A percentile compares a stretch with the other conserved stretches of the same genome.
phyloP scores from a whole-genome alignment of 1,139 yeast genomes.

The Meyerozyma sp. region DNA sequence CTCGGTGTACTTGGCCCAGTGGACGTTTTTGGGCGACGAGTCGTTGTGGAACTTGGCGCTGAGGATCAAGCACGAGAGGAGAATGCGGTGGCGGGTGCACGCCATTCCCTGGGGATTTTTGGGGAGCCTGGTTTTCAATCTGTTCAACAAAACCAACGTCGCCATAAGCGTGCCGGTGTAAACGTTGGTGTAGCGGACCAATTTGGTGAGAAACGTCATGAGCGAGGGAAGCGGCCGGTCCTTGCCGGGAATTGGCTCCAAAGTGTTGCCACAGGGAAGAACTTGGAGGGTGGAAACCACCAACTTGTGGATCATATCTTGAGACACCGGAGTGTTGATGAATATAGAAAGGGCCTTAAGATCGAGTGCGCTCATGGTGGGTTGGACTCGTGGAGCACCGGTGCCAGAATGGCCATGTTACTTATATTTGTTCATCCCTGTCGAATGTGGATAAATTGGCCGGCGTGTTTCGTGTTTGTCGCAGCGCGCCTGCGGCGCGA shows the following conservation, averaged over 20 bases:
- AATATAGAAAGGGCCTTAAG: slow-evolving; percentile 52
- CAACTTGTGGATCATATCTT: slow-evolving; percentile 60
- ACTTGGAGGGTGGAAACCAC: slow-evolving; percentile 61
- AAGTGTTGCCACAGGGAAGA: slow-evolving; percentile 45
- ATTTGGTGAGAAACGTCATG: slow-evolving; percentile 65
- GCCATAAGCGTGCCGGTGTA: slow-evolving; percentile 75
- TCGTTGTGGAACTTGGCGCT: slow-evolving; percentile 74
- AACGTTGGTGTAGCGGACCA: slow-evolving; percentile 69
- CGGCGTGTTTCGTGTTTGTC: slow-evolving; percentile 1
- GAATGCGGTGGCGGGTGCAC: slow-evolving; percentile 72
- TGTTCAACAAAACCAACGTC: slow-evolving; percentile 61
- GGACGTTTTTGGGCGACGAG: slow-evolving; percentile 68
- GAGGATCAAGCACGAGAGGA: slow-evolving; percentile 66
- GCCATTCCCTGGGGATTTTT: slow-evolving; percentile 70
- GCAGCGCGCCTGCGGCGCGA: slow-evolving; percentile 1
- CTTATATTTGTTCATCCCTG: slow-evolving; percentile 1
- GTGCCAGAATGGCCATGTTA: background rate
- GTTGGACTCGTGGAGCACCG: background rate
- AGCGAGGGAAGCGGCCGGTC: slow-evolving; percentile 45
- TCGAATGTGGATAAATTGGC: background rate
- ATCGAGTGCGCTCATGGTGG: slow-evolving; percentile 20
- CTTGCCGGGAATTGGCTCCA: slow-evolving; percentile 5
- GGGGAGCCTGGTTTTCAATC: slow-evolving; percentile 57
- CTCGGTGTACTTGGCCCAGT: slow-evolving; percentile 76
- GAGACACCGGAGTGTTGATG: slow-evolving; percentile 53